A percentile compares a stretch with the other conserved stretches of the same genome.
Evolutionary conservation across 2,329 filamentous ascomycete species (phyloP).

Genomic region (Aspergillus fischeri): DNA sequence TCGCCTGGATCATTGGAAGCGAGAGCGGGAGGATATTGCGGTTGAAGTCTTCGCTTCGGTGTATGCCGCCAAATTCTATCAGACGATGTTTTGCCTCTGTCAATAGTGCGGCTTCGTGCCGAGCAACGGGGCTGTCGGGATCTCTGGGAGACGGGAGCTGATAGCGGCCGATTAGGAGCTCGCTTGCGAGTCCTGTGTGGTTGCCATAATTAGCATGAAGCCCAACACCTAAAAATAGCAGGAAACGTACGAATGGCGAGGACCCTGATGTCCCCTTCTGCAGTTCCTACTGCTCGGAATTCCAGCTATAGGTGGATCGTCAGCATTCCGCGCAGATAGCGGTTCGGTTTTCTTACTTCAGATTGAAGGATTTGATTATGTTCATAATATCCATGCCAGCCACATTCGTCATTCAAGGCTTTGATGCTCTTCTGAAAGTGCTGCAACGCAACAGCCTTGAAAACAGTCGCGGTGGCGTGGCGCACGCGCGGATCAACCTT

Average conservation of each 20-base stretch:
- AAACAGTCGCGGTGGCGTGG: conserved; percentile 8
- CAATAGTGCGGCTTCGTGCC: conserved; percentile 17
- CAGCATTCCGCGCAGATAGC: too few relatives aligned
- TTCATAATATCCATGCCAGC: conserved; percentile 11
- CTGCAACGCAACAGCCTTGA: conserved; percentile 9
- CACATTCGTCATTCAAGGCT: conserved; percentile 9
- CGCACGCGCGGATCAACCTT: conserved; percentile 8
- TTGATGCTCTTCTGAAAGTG: conserved; percentile 8
- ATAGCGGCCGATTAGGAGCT: too few relatives aligned
- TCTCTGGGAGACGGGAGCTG: too few relatives aligned
- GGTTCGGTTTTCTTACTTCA: background rate
- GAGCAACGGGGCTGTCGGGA: conserved; percentile 10
- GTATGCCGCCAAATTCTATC: conserved; percentile 1
- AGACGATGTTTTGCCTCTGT: conserved; percentile 8
- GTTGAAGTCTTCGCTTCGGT: conserved; percentile 17
- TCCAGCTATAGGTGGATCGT: background rate
- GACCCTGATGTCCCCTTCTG: conserved; percentile 17
- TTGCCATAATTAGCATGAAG: background rate
- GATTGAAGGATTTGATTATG: conserved; percentile 3
- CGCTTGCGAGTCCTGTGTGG: background rate
- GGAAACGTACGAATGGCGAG: conserved; percentile 17
- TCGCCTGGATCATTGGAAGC: conserved; percentile 16
- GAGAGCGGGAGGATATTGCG: conserved; percentile 15
- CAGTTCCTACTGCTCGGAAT: conserved; percentile 1
- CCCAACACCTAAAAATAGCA: too few relatives aligned